Conservation (phyloP, 1,284 basidiomycete species). For the Sanghuangporus sanghuang region DNA sequence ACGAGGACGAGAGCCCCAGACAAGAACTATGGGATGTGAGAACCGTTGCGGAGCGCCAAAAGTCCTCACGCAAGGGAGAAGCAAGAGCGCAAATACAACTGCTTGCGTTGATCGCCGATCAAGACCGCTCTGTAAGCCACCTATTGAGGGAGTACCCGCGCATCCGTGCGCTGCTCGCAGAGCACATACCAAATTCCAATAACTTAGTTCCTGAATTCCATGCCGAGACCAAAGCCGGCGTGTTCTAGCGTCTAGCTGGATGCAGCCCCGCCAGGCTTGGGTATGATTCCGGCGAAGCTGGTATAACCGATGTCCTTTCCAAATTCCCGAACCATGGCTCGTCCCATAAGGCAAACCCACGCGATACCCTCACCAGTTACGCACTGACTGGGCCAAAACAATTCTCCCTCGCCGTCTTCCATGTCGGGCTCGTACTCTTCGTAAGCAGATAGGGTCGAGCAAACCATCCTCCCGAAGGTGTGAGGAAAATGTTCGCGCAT, state of each 20-base stretch:
- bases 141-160: background rate
- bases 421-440: conserved; percentile 76
- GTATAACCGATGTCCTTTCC: conserved; percentile 66
- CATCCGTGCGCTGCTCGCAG: background rate
- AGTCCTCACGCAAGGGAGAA: background rate
- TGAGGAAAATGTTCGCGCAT: conserved; percentile 64
- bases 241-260: background rate
- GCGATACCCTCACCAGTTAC: conserved; percentile 68
- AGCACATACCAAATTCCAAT: conserved; percentile 3
- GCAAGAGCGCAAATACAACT: background rate
- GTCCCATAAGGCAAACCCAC: conserved; percentile 76
- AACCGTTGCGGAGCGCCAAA: background rate
- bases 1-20: background rate
- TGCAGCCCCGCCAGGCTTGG: conserved; percentile 44
- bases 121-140: background rate
- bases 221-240: background rate
- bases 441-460: conserved; percentile 50
- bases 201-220: background rate
- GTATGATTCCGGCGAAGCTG: conserved; percentile 61
- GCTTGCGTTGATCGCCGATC: background rate
- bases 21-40: background rate
- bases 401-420: conserved; percentile 74
- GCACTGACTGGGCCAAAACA: conserved; percentile 71
- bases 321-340: conserved; percentile 75
- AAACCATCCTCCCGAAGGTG: conserved; percentile 65